phyloP scores from a whole-genome alignment of 805 yeast species.

The Metschnikowia colocasiae region DNA sequence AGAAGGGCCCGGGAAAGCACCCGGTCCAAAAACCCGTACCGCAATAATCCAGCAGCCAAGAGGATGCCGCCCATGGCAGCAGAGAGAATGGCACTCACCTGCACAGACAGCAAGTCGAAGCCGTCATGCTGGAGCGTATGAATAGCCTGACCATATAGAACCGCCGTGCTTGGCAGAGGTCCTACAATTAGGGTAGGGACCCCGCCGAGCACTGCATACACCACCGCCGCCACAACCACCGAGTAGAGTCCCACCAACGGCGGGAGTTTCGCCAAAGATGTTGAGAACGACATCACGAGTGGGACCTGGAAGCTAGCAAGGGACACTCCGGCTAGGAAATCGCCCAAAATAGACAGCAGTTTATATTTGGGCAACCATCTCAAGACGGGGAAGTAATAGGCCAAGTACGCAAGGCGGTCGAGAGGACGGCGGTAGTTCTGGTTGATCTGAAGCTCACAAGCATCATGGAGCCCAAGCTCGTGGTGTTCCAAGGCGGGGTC shows the following conservation, averaged over 20 bases:
- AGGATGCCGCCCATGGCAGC: slow-evolving; percentile 19
- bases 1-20: slow-evolving; percentile 72
- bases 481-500: slow-evolving; percentile 19
- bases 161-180: slow-evolving; percentile 84
- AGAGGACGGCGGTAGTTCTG: slow-evolving; percentile 12
- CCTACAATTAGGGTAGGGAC: slow-evolving; percentile 90
- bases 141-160: slow-evolving; percentile 77
- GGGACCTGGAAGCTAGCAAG: slow-evolving; percentile 35
- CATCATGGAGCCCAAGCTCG: background rate
- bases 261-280: slow-evolving; percentile 79
- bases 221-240: slow-evolving; percentile 70
- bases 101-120: slow-evolving; percentile 37
- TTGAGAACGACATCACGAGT: slow-evolving; percentile 70
- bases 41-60: slow-evolving; percentile 40
- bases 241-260: slow-evolving; percentile 77
- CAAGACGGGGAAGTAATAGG: slow-evolving; percentile 32
- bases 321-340: slow-evolving; percentile 31
- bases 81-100: slow-evolving; percentile 20
- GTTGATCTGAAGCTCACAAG: slow-evolving; percentile 6
- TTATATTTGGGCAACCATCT: slow-evolving; percentile 31
- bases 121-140: slow-evolving; percentile 31
- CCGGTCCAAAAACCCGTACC: slow-evolving; percentile 82
- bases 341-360: slow-evolving; percentile 21
- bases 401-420: slow-evolving; percentile 25
- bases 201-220: slow-evolving; percentile 74